Base-by-base conservation (phyloP, 345 rosid genomes). In the Salix udensis region DNA sequence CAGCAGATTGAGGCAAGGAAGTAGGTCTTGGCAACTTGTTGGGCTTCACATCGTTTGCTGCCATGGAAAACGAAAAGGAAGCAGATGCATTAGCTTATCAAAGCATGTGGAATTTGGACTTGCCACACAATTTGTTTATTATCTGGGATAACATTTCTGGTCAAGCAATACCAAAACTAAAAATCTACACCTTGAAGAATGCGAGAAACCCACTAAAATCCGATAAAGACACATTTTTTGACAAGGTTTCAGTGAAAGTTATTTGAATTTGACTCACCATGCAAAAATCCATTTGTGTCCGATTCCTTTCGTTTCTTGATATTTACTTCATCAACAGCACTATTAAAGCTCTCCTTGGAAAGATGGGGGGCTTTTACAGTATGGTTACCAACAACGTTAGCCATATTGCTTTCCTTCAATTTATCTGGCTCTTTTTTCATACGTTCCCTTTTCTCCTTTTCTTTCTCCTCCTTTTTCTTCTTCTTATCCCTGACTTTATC, bases 381-480 rank as follows among this genome's bases (percentile, higher is more conserved):
- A 46, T 46, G 52, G 52, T 46, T 46, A 46, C 52, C 52, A 11
- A 46, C 6, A 46, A 46, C 2, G 52, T 46, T 15, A 21, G 50
- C 16, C 48, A 60, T 21, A 26, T 40, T 26, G 64, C 53, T 80
- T 69, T 73, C 84, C 72, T 75, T 80, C 16, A 78, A 66, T 68
- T 79, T 86, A 71, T 67, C 75, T 77, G 72, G 89, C 79, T 81
- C 88, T 65, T 76, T 74, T 73, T 75, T 78, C 52, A 14, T 46
- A 62, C 36, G 76, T 76, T 71, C 81, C 52, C 46, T 84, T 40
- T 80, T 76, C 76, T 82, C 84, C 79, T 78, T 85, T 42, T 72
- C 74, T 69, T 84, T 86, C 78, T 84, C 86, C 77, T 87, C 81
- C 79, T 72, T 79, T 78, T 82, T 82, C 81, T 80, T 81, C 61